Percentiles rank a stretch among this genome's conserved stretches.
These are phyloP conservation scores for Bothriochloa decipiens DNA, from an alignment of 176 grass and related monocot genomes.

Conservation along the genomic window DNA sequence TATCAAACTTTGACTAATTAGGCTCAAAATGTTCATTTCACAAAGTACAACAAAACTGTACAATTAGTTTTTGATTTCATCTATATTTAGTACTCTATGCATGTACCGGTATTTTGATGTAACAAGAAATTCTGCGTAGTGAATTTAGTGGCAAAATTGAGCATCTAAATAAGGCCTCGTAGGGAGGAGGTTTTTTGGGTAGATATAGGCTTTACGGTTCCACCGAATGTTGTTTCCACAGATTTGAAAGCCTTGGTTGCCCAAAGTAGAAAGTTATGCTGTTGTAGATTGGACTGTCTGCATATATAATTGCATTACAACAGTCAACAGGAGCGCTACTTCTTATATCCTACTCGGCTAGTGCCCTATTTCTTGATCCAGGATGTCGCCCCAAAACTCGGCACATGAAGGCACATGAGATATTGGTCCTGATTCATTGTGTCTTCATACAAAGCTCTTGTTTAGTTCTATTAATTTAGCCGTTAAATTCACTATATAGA, in stretches of 20 bases:
- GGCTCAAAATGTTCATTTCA: too few relatives aligned
- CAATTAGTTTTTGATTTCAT: too few relatives aligned
- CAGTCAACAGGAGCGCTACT: constrained; percentile 1
- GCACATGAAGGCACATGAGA: constrained; percentile 20
- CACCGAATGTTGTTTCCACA: background rate
- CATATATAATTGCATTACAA: background rate
- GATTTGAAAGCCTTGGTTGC: background rate
- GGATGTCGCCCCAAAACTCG: background rate
- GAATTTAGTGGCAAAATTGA: too few relatives aligned
- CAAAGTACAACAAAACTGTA: too few relatives aligned
- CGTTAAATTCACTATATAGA: too few relatives aligned
- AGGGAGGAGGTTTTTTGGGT: background rate
- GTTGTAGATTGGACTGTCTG: constrained; percentile 8
- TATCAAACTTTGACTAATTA: too few relatives aligned
- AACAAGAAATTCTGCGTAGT: too few relatives aligned
- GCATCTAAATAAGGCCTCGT: too few relatives aligned
- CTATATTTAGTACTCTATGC: too few relatives aligned
- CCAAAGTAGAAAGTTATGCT: background rate
- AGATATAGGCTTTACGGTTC: background rate
- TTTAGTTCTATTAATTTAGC: too few relatives aligned
- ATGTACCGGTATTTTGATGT: too few relatives aligned
- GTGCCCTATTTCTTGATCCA: background rate
- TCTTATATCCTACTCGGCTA: background rate
- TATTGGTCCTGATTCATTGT: background rate
- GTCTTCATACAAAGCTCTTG: background rate